A percentile compares a stretch with the other conserved stretches of the same genome.
phyloP scores from a whole-genome alignment of 2,329 filamentous ascomycete species.

The Aspergillus quadrilineatus region DNA sequence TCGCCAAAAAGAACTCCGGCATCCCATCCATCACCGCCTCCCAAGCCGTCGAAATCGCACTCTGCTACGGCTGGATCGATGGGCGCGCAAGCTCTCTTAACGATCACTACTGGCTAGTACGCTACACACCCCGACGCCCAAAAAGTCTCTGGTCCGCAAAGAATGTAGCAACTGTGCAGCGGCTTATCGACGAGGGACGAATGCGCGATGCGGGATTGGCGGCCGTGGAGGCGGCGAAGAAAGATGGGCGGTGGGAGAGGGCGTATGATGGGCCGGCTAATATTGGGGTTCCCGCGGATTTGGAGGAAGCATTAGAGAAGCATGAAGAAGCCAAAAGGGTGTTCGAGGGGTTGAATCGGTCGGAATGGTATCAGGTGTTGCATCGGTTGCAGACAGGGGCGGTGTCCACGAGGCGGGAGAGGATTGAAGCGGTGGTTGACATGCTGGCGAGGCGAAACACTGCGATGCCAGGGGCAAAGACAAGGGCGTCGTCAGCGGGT shows the following conservation, averaged over 20 bases:
- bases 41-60: slow-evolving; percentile 56
- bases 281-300: slow-evolving; percentile 51
- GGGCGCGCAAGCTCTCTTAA: slow-evolving; percentile 52
- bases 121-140: slow-evolving; percentile 58
- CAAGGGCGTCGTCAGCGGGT: neutral
- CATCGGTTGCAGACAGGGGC: slow-evolving; percentile 43
- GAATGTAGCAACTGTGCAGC: slow-evolving; percentile 55
- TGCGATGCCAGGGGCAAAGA: neutral
- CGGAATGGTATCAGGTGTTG: slow-evolving; percentile 50
- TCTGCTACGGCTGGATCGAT: slow-evolving; percentile 66
- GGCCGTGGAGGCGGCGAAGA: slow-evolving; percentile 56
- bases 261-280: slow-evolving; percentile 55
- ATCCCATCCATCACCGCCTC: slow-evolving; percentile 47
- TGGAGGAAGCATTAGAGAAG: slow-evolving; percentile 45
- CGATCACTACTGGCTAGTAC: slow-evolving; percentile 52
- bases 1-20: slow-evolving; percentile 50
- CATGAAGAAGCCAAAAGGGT: slow-evolving; percentile 33
- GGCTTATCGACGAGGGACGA: slow-evolving; percentile 46
- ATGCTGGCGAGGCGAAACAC: slow-evolving; percentile 1
- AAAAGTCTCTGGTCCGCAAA: slow-evolving; percentile 60
- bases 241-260: slow-evolving; percentile 58
- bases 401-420: neutral
- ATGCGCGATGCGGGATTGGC: slow-evolving; percentile 52
- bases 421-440: neutral
- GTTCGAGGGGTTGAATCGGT: slow-evolving; percentile 40